Percentiles rank a stretch among this genome's conserved stretches.
phyloP scores from a whole-genome alignment of 495 filamentous ascomycete species.

The Tuber calosporum region DNA sequence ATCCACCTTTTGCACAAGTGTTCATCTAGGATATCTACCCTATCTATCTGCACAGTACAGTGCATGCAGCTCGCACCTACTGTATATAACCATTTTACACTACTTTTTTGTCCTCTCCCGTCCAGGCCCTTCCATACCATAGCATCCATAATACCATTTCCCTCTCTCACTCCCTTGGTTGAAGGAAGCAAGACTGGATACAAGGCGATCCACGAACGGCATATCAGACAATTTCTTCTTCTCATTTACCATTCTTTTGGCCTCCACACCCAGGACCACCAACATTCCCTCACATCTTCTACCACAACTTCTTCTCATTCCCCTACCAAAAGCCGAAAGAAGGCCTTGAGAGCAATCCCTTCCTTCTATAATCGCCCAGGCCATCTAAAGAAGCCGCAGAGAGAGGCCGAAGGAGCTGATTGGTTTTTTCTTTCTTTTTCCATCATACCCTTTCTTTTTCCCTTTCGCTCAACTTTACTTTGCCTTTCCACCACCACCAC shows the following conservation, averaged over 20 bases:
- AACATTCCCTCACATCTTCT: background rate
- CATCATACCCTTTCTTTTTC: conserved; percentile 11
- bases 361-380: background rate
- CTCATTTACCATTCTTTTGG: background rate
- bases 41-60: background rate
- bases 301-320: background rate
- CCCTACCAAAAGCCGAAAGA: conserved; percentile 18
- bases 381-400: background rate
- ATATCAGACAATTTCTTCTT: background rate
- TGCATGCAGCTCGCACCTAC: background rate
- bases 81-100: background rate
- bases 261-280: background rate
- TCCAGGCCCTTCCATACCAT: background rate
- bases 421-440: conserved; percentile 4
- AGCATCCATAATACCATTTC: background rate
- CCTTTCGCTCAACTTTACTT: conserved; percentile 16
- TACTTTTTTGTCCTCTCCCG: background rate
- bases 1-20: background rate
- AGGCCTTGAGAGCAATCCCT: conserved; percentile 1
- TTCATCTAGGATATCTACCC: background rate
- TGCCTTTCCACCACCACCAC: conserved; percentile 11
- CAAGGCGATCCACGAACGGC: background rate
- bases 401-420: conserved; percentile 1
- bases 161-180: background rate
- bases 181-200: background rate